Evolutionary conservation across 2,329 filamentous ascomycete genomes (phyloP), one percentile per base, ranked within the genome.

Genomic region (Ceratocystis papillata): DNA sequence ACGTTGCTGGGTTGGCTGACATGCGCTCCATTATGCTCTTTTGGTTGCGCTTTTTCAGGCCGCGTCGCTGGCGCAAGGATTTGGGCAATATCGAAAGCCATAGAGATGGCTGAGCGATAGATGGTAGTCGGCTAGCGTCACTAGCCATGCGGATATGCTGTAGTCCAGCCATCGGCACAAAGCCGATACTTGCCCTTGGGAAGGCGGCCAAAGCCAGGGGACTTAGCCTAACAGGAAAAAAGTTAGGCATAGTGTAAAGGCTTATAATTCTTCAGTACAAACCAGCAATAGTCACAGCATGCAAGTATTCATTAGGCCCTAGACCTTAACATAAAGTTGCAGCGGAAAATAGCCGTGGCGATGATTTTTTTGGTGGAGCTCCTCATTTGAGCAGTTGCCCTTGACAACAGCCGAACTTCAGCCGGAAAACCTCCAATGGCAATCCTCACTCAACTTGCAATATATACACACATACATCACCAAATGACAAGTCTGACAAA

Each of bases 41-140:
- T 77, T 68, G 45, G 20, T 45, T 28, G 44, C 45, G n/a, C 17
- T 48, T 60, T 5, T 22, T 55, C 2, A 33, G n/a, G 3, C 20
- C 50, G 48, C n/a, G 41, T 37, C 46, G 45, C 7, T 20, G 25
- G 12, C 84, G 82, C 59, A 86, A 72, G n/a, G 83, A 81, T 70
- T 87, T 89, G 1, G 88, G 88, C 62, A 91, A 76, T 68, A 91
- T 76, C 8, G 81, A 82, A 70, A 80, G 82, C 88, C 88, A 91
- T 74, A 90, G 85, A 8, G 83, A 83, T 5, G 79, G 69, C 70
- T 85, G 79, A 28, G 77, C 75, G 64, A 87, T 76, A 53, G 78
- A 79, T n/a, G 80, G 81, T 8, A 79, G 73, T 10, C 77, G 76
- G 68, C 77, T 77, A 50, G 74, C 72, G 33, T 25, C 37, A 20